Evolutionary conservation across 371 early-diverging fungal species (phyloP).

Genomic region (Umbelopsis sp.): DNA sequence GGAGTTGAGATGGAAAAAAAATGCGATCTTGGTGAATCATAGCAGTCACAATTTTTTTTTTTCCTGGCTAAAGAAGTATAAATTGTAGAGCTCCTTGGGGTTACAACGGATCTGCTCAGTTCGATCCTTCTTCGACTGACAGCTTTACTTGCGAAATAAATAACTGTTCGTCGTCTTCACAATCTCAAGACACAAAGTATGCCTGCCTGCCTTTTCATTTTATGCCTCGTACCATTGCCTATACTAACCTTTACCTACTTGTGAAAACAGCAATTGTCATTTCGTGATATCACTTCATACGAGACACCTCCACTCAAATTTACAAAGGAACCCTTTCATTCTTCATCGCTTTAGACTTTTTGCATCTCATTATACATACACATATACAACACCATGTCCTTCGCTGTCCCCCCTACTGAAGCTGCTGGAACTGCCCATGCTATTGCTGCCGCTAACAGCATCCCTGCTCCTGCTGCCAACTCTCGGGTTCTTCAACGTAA

Average conservation of each 20-base stretch:
- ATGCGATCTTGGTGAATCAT: conserved; percentile 2
- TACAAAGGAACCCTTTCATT: neutral
- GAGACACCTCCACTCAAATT: neutral
- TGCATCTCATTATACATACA: conserved; percentile 2
- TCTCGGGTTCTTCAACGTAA: conserved; percentile 39
- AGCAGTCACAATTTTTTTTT: conserved; percentile 17
- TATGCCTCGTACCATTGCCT: neutral
- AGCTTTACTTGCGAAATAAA: conserved; percentile 18
- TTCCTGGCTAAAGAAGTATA: neutral
- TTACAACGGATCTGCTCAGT: conserved; percentile 19
- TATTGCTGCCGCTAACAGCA: conserved; percentile 29
- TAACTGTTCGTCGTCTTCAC: conserved; percentile 13
- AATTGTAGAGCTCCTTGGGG: neutral
- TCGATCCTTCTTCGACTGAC: conserved; percentile 19
- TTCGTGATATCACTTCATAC: neutral
- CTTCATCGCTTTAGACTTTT: neutral
- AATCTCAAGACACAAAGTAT: conserved; percentile 16
- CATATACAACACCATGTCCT: conserved; percentile 10
- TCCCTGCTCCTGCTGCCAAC: conserved; percentile 54
- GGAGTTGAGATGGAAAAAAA: too few relatives aligned
- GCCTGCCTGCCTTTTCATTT: conserved; percentile 2
- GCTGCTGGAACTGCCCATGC: conserved; percentile 42
- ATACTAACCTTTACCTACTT: neutral
- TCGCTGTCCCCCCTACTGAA: conserved; percentile 44
- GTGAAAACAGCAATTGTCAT: neutral